Base-by-base conservation (phyloP, 495 filamentous ascomycete species). In the Neurospora sp. region DNA sequence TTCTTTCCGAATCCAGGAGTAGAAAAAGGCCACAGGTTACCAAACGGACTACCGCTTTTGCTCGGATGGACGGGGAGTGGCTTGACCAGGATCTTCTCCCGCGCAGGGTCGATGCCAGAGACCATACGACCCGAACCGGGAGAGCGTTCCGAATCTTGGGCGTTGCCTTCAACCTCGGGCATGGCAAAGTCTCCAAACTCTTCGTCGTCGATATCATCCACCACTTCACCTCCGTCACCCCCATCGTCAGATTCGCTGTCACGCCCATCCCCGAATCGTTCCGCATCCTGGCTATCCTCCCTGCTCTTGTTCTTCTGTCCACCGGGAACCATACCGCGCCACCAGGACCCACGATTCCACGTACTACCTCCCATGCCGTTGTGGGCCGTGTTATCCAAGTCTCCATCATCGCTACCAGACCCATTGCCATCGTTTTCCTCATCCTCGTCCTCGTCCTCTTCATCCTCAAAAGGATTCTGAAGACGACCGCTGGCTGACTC, bases 171-270 rank as follows among this genome's bases (percentile, higher is more conserved):
- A 16, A 82, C 83, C 75, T 86, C 85, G 69, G 84, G 82, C 83
- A 87, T 85, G 77, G 84, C 84, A 74, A 87, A 87, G 71, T 86
- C 85, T 16, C 84, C 85, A 76, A 85, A 86, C 72, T 86, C 85
- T 69, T 85, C 85, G 41, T 86, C 83, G 9, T 84, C 84, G 3
- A 84, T 82, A 9, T 84, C 84, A 27, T 84, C 84, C 20, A 82
- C 81, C 16, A 75, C 78, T 8, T 76, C 78, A 40, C 80, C 81
- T 18, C 82, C 81, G 27, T 81, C 80, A 40, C 80, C 80, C 12
- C 70, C 75, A 10, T n/a, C 69, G 69, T 76, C 75, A 2, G 78
- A 79, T 0, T 78, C 78, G 68, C 84, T 83, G 45, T 85, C 84
- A 40, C 83, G 78, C 9, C 83, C 84, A 65, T 86, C 84, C 7